Evolutionary conservation across 78 protist genomes (phyloP).

Genomic region (Polysphondylium violaceum): DNA sequence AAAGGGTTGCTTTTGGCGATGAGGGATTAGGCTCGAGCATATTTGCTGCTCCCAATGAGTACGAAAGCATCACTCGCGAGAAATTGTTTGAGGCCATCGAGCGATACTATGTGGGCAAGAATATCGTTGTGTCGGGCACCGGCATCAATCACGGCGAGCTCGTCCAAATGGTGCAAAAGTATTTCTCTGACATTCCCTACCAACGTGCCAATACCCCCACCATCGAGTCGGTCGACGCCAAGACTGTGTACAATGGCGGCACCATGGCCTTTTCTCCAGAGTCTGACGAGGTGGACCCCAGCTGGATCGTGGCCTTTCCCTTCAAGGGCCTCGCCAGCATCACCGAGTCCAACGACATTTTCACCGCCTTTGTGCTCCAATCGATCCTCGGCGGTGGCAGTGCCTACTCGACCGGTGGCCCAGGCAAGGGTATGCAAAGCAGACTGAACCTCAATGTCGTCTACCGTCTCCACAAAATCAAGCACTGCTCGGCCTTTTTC

Average conservation of each 20-base stretch:
- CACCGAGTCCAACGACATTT: constrained; percentile 12
- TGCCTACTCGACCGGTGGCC: constrained; percentile 79
- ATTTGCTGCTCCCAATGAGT: constrained; percentile 7
- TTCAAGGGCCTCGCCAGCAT: neutral
- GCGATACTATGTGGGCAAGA: constrained; percentile 46
- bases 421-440: constrained; percentile 82
- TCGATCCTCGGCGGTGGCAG: constrained; percentile 71
- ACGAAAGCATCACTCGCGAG: neutral
- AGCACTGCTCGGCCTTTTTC: constrained; percentile 30
- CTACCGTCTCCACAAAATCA: neutral
- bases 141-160: constrained; percentile 46
- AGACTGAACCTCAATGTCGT: constrained; percentile 49
- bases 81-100: neutral
- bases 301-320: constrained; percentile 27
- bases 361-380: constrained; percentile 42
- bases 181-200: constrained; percentile 43
- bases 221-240: neutral
- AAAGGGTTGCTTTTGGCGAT: constrained; percentile 36
- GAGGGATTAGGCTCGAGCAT: constrained; percentile 23
- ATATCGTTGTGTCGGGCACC: constrained; percentile 35
- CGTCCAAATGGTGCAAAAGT: constrained; percentile 1
- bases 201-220: neutral
- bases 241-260: neutral
- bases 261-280: neutral
- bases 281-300: neutral